Evolutionary conservation across 805 yeast species (phyloP).

Genomic region (Candida sonorensis): DNA sequence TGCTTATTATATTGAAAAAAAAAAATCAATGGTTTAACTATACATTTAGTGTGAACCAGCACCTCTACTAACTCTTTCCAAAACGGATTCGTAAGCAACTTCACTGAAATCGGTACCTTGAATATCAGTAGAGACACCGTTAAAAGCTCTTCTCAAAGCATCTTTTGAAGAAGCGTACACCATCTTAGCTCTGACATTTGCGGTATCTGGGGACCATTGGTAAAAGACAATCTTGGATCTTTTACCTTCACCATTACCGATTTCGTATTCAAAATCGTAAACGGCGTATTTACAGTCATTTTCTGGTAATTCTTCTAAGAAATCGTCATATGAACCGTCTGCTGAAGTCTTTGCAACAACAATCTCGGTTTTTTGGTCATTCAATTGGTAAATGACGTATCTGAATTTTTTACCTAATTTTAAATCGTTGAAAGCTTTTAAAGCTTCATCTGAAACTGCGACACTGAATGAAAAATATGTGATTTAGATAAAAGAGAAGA

Average conservation of each 20-base stretch:
- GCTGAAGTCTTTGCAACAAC: slow-evolving; percentile 78
- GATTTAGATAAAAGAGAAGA: too few relatives aligned
- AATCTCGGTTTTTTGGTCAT: slow-evolving; percentile 83
- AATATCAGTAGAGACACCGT: slow-evolving; percentile 88
- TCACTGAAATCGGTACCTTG: slow-evolving; percentile 98
- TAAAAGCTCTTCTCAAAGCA: slow-evolving; percentile 94
- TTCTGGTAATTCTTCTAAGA: slow-evolving; percentile 87
- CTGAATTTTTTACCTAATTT: slow-evolving; percentile 88
- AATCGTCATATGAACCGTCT: slow-evolving; percentile 72
- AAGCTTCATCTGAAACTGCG: slow-evolving; percentile 80
- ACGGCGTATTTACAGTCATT: slow-evolving; percentile 94
- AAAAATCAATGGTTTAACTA: too few relatives aligned
- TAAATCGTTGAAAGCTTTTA: slow-evolving; percentile 90
- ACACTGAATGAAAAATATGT: slow-evolving; percentile 38
- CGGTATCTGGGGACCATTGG: slow-evolving; percentile 98
- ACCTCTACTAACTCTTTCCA: slow-evolving; percentile 83
- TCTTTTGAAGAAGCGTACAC: slow-evolving; percentile 98
- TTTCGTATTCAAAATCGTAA: slow-evolving; percentile 93
- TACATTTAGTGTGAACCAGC: slow-evolving; percentile 48
- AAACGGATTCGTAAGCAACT: slow-evolving; percentile 89
- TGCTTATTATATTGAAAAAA: too few relatives aligned
- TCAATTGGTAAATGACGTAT: slow-evolving; percentile 75
- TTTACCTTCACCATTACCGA: slow-evolving; percentile 88
- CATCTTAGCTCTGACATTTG: slow-evolving; percentile 94
- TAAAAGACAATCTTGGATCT: slow-evolving; percentile 62